Conservation (phyloP, 2,329 filamentous ascomycete genomes). For the Cercospora nicotianae region DNA sequence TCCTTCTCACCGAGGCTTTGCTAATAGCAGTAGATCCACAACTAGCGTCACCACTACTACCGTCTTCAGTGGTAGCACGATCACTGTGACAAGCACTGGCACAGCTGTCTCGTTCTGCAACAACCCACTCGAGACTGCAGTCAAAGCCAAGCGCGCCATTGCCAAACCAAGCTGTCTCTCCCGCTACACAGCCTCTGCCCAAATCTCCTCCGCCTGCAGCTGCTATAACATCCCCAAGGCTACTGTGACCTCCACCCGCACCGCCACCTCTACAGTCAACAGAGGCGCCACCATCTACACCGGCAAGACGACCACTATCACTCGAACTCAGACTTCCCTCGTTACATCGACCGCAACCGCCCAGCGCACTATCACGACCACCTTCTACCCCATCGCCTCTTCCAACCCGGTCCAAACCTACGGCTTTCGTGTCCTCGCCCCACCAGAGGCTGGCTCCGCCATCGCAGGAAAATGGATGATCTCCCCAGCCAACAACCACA, state of each 20-base stretch:
- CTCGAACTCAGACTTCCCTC: not conserved
- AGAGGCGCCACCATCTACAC: not conserved
- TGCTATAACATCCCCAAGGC: not conserved
- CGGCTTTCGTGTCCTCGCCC: not conserved
- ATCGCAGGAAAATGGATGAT: not conserved
- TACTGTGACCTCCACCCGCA: not conserved
- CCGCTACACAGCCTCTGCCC: not conserved
- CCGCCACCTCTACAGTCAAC: not conserved
- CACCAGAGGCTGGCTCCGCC: not conserved
- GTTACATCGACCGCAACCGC: not conserved
- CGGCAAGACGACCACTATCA: not conserved
- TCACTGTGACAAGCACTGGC: not conserved
- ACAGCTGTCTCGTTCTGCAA: not conserved
- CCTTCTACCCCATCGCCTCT: not conserved
- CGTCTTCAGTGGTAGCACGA: not conserved
- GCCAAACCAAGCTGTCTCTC: not conserved
- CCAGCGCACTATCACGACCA: not conserved
- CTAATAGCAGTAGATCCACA: not conserved
- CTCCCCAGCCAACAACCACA: not conserved
- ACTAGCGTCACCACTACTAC: not conserved
- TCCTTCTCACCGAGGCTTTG: not conserved
- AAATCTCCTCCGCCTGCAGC: not conserved
- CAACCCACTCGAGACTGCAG: not conserved
- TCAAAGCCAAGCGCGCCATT: not conserved
- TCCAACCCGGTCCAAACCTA: not conserved